These are phyloP conservation scores for Soucietia sequanensis DNA, from an alignment of 805 yeast genomes.

Conservation along the genomic window DNA sequence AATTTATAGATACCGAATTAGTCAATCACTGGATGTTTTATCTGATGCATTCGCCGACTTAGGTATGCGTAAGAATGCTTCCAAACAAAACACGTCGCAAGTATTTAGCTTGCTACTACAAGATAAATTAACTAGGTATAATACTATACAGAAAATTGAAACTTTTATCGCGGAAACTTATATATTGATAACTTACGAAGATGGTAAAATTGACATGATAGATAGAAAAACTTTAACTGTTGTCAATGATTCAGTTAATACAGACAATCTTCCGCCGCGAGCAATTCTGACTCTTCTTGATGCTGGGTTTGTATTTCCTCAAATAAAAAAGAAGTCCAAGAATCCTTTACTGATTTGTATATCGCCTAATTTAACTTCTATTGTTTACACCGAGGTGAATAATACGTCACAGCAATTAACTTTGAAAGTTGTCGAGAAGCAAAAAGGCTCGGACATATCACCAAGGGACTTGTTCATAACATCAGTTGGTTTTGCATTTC, in stretches of 20 bases:
- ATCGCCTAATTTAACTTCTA: slow-evolving; percentile 52
- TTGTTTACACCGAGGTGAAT: slow-evolving; percentile 24
- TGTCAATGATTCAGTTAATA: background rate
- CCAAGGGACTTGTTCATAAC: slow-evolving; percentile 39
- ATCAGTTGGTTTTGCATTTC: slow-evolving; percentile 60
- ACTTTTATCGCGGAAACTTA: slow-evolving; percentile 39
- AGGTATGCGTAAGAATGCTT: slow-evolving; percentile 20
- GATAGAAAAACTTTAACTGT: slow-evolving; percentile 31
- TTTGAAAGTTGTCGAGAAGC: slow-evolving; percentile 20
- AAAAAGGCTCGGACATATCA: slow-evolving; percentile 9
- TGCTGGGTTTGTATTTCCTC: slow-evolving; percentile 53
- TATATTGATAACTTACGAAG: slow-evolving; percentile 37
- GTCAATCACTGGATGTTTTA: slow-evolving; percentile 18
- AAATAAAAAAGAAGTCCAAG: slow-evolving; percentile 12
- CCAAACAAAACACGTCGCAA: background rate
- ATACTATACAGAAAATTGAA: slow-evolving; percentile 26
- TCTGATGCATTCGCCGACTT: slow-evolving; percentile 30
- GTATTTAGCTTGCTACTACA: slow-evolving; percentile 18
- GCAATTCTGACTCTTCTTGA: slow-evolving; percentile 46
- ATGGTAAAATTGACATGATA: slow-evolving; percentile 47
- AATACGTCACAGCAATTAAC: slow-evolving; percentile 11
- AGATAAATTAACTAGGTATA: slow-evolving; percentile 26
- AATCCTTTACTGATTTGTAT: slow-evolving; percentile 36
- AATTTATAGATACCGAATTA: slow-evolving; percentile 28
- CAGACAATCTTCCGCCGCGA: slow-evolving; percentile 20